Conservation (phyloP, 768 basidiomycete species). For the Daedaleopsis nitida region DNA sequence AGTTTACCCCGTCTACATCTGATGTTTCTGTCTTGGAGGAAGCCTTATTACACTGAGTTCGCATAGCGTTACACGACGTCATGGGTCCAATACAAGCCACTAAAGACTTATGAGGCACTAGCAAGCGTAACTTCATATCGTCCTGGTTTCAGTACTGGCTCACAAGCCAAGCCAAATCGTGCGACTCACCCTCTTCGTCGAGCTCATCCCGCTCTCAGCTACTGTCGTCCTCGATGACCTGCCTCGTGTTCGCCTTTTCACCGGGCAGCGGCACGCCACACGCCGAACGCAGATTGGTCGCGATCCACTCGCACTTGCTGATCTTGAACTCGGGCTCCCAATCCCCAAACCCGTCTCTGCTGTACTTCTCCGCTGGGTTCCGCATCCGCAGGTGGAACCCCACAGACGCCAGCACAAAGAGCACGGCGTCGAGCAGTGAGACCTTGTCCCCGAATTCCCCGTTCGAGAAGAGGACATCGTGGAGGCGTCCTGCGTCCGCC, state of each 20-base stretch:
- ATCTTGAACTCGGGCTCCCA: neutral
- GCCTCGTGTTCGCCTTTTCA: neutral
- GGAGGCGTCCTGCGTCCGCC: neutral
- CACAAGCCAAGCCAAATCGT: too few species aligned
- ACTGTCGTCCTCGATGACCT: neutral
- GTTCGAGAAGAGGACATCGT: neutral
- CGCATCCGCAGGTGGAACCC: neutral
- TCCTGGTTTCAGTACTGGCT: too few species aligned
- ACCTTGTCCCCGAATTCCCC: neutral
- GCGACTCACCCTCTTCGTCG: neutral
- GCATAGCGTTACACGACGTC: too few species aligned
- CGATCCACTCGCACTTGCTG: neutral
- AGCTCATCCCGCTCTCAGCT: neutral
- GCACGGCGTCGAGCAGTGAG: neutral
- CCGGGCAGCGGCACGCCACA: neutral
- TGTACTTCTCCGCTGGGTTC: neutral
- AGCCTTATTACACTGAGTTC: too few species aligned
- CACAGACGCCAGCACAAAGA: neutral
- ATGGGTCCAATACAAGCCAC: too few species aligned
- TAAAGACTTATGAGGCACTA: too few species aligned
- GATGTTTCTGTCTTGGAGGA: too few species aligned
- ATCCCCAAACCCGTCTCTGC: neutral
- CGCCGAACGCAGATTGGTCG: neutral
- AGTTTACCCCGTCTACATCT: too few species aligned
- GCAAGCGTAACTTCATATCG: too few species aligned